Base-by-base conservation (phyloP, 1,284 basidiomycete species). In the Polyporus tsugae region DNA sequence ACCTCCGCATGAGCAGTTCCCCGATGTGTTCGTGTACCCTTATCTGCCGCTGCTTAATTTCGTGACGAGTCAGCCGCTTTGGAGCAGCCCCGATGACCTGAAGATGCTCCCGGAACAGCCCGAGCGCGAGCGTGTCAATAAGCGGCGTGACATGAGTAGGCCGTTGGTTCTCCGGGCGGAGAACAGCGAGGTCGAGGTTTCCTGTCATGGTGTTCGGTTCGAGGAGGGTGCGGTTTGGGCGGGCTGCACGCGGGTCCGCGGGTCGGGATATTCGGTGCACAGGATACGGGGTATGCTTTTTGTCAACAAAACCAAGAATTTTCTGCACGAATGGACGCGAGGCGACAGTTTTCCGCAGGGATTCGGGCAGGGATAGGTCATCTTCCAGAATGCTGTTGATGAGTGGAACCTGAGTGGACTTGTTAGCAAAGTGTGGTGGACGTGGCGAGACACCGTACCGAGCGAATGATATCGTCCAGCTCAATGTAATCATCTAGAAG, bases 91-190 rank as follows among this genome's bases (percentile, higher is more conserved):
- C 91, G 9, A 91, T 78, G 2, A 92, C 84, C 13, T 78, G 68
- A 3, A 93, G 75, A 0, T 78, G 76, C 69, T 90, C 89, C 15
- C 79, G 81, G 63, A 92, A 88, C 0, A 85, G 80, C 0, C 83
- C 82, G 10, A 75, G 49, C 0, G 89, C 85, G 13, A 93, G 78
- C 17, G 77, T 72, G 15, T 82, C 83, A 60, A 92, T 87, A 13
- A 83, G 80, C 0, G 87, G 86, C 0, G 90, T 92, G 2, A 92
- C 89, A 63, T 86, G 85, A 0, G 89, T 91, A 1, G 80, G 79
- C 22, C 79, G 84, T 73, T 88, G 87, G 60, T 85, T 87, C 70
- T 88, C 85, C 0, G 82, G 77, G 22, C 82, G 84, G 13, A 91
- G 78, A 4, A 91, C 85, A 1, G 82, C 84, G 1, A 86, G 72